Evolutionary conservation across 371 early-diverging fungal species (phyloP).

Genomic region (Actinomucor elegans): DNA sequence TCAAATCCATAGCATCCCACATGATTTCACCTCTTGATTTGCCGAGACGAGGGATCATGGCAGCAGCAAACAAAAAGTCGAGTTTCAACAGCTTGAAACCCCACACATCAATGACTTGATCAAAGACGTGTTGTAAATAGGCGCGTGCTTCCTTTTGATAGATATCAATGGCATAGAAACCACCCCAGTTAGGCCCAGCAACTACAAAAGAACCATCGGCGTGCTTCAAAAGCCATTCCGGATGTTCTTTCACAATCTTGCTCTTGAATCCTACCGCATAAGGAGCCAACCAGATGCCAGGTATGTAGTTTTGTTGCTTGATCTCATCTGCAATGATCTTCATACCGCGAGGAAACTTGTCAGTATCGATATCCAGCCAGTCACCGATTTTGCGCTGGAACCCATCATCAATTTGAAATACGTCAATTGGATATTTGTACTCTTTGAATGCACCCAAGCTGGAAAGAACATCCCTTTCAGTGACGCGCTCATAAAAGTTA

Average conservation of each 20-base stretch:
- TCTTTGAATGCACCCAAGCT: constrained; percentile 41
- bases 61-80: constrained; percentile 64
- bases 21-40: constrained; percentile 59
- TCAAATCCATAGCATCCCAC: constrained; percentile 59
- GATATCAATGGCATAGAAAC: constrained; percentile 56
- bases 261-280: constrained; percentile 54
- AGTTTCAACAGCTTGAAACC: constrained; percentile 58
- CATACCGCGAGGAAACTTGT: constrained; percentile 58
- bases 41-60: constrained; percentile 54
- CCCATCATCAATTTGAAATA: constrained; percentile 66
- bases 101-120: constrained; percentile 49
- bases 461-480: constrained; percentile 43
- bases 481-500: constrained; percentile 55
- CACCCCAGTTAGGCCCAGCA: constrained; percentile 52
- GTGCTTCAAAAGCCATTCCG: constrained; percentile 54
- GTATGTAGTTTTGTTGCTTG: constrained; percentile 32
- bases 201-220: constrained; percentile 26
- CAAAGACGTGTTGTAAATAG: constrained; percentile 52
- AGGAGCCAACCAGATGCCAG: constrained; percentile 64
- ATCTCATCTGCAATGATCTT: constrained; percentile 36
- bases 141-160: constrained; percentile 45
- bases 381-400: constrained; percentile 57
- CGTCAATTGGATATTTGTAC: constrained; percentile 50
- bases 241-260: constrained; percentile 49
- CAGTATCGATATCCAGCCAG: constrained; percentile 47